These are phyloP conservation scores for Xylaria arbuscula DNA, from an alignment of 2,329 filamentous ascomycete species.

Conservation along the genomic window DNA sequence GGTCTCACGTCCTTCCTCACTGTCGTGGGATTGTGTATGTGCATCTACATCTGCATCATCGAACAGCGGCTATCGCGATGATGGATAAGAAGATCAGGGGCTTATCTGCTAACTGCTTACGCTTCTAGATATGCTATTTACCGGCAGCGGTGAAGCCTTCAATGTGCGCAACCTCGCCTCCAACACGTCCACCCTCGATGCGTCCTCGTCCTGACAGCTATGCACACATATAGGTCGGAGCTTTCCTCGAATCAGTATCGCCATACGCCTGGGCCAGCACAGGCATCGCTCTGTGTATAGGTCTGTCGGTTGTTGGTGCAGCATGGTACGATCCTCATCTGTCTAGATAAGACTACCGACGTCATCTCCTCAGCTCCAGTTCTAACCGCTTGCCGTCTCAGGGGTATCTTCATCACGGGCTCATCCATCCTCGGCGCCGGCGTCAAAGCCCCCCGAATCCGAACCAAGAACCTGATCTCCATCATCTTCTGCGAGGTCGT, in stretches of 20 bases:
- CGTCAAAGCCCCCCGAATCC: slow-evolving; percentile 95
- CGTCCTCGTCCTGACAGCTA: slow-evolving; percentile 44
- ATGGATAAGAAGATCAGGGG: slow-evolving; percentile 18
- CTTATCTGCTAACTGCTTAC: slow-evolving; percentile 21
- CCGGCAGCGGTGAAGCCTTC: slow-evolving; percentile 93
- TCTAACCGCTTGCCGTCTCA: slow-evolving; percentile 53
- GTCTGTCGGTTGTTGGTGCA: slow-evolving; percentile 93
- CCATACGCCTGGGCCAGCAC: slow-evolving; percentile 93
- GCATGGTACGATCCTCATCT: slow-evolving; percentile 77
- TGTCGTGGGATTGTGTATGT: slow-evolving; percentile 49
- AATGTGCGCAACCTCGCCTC: slow-evolving; percentile 70
- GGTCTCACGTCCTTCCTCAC: slow-evolving; percentile 41
- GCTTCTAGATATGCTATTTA: slow-evolving; percentile 93
- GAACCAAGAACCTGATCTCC: slow-evolving; percentile 99
- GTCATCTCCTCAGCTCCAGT: neutral
- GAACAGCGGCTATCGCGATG: neutral
- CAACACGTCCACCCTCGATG: neutral
- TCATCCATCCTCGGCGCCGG: slow-evolving; percentile 97
- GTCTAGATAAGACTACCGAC: slow-evolving; percentile 10
- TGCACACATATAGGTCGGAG: slow-evolving; percentile 73
- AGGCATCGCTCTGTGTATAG: slow-evolving; percentile 94
- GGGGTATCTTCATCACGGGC: slow-evolving; percentile 99
- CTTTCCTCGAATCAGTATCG: slow-evolving; percentile 92
- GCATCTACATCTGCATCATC: slow-evolving; percentile 22
- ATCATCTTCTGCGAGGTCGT: slow-evolving; percentile 99